Evolutionary conservation across 768 basidiomycete species (phyloP).

Genomic region (Rhodotorula kratochvilovae): DNA sequence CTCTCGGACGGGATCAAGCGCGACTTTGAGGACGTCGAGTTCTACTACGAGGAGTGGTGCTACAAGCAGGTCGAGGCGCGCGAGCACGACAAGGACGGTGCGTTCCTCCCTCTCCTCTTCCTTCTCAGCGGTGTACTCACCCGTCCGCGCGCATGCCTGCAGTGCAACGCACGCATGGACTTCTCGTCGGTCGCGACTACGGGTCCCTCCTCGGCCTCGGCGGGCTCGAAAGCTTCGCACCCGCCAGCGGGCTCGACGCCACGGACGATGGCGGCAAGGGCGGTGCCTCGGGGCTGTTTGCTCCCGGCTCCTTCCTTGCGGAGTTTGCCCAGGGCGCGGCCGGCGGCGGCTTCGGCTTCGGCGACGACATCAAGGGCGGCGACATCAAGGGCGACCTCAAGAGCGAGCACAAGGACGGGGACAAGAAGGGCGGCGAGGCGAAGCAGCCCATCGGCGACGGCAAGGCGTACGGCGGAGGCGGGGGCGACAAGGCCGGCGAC

Average conservation of each 20-base stretch:
- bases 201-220: too few species aligned
- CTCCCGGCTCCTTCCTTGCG: neutral
- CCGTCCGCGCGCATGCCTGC: neutral
- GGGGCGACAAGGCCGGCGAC: neutral
- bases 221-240: too few species aligned
- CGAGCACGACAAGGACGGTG: constrained; percentile 1
- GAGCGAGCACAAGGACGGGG: neutral
- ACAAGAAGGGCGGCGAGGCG: neutral
- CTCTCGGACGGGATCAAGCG: neutral
- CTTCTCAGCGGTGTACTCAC: neutral
- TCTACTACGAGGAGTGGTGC: constrained; percentile 11
- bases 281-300: neutral
- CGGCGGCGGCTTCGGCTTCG: too few species aligned
- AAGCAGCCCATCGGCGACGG: neutral
- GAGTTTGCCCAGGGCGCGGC: neutral
- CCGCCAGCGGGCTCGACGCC: too few species aligned
- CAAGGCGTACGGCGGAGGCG: neutral
- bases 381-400: neutral
- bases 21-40: constrained; percentile 6
- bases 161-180: too few species aligned
- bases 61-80: constrained; percentile 3
- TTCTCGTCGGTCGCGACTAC: too few species aligned
- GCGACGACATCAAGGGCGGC: too few species aligned
- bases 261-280: neutral
- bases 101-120: neutral